Evolutionary conservation across 139 green algal genomes (phyloP).

Genomic region (Micromonas commoda): DNA sequence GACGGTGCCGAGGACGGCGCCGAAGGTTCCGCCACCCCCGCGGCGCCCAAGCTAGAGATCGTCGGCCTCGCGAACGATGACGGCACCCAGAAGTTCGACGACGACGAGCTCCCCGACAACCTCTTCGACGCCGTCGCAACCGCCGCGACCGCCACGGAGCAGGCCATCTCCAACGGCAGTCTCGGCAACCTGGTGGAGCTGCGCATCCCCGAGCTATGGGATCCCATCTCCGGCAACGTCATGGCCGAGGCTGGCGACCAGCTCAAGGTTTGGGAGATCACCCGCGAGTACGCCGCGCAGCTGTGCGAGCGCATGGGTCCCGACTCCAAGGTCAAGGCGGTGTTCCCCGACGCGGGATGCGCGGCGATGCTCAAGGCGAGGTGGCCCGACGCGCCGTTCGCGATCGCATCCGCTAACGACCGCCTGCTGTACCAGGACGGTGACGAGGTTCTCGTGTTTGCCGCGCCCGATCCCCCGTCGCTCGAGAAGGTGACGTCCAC

Average conservation of each 20-base stretch:
- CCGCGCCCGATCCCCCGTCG: constrained; percentile 65
- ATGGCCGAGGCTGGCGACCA: constrained; percentile 71
- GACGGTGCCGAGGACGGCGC: too few species aligned
- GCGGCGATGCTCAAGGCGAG: constrained; percentile 82
- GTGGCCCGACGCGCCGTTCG: constrained; percentile 59
- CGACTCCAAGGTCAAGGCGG: constrained; percentile 11
- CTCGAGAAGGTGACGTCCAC: constrained; percentile 31
- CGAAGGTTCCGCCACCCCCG: too few species aligned
- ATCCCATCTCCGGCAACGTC: constrained; percentile 41
- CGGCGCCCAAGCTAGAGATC: too few species aligned
- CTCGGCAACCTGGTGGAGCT: constrained; percentile 74
- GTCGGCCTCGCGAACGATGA: background rate
- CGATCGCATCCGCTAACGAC: constrained; percentile 65
- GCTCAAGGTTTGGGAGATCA: constrained; percentile 71
- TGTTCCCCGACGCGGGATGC: constrained; percentile 87
- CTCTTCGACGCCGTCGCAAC: constrained; percentile 59
- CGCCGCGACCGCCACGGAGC: constrained; percentile 51
- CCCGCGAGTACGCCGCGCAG: constrained; percentile 62
- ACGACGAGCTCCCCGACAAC: constrained; percentile 68
- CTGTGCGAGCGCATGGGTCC: constrained; percentile 32
- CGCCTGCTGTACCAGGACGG: constrained; percentile 44
- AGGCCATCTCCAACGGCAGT: constrained; percentile 52
- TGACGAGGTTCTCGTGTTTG: constrained; percentile 77
- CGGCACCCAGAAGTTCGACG: background rate
- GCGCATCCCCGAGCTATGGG: constrained; percentile 86